Evolutionary conservation across 1,139 yeast genomes (phyloP).

Genomic region (Lodderomyces metapsilosis): DNA sequence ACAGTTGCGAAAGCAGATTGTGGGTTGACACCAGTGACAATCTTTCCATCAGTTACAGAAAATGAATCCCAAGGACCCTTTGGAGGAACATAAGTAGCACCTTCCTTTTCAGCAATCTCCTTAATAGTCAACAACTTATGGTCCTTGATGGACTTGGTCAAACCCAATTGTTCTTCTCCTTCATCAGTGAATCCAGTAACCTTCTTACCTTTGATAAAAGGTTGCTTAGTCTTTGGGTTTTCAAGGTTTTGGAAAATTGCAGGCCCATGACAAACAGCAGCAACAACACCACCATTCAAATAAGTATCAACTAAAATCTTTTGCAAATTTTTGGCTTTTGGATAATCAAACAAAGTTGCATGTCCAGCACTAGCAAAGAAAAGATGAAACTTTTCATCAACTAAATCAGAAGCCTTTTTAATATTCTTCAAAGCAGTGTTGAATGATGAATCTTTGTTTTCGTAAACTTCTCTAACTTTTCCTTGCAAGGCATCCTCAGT

Average conservation of each 20-base stretch:
- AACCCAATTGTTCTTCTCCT: slow-evolving; percentile 47
- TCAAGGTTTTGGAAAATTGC: slow-evolving; percentile 46
- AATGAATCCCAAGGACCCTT: slow-evolving; percentile 53
- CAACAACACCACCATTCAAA: slow-evolving; percentile 50
- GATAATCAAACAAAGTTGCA: slow-evolving; percentile 59
- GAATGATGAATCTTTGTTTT: slow-evolving; percentile 40
- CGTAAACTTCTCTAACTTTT: slow-evolving; percentile 37
- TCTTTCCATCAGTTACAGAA: slow-evolving; percentile 50
- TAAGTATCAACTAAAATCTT: slow-evolving; percentile 45
- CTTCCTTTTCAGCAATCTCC: slow-evolving; percentile 31
- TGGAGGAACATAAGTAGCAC: slow-evolving; percentile 48
- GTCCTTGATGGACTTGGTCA: slow-evolving; percentile 33
- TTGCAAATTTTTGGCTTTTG: slow-evolving; percentile 48
- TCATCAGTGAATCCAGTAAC: slow-evolving; percentile 61
- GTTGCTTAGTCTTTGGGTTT: slow-evolving; percentile 32
- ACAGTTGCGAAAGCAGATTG: slow-evolving; percentile 58
- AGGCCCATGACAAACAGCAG: slow-evolving; percentile 72
- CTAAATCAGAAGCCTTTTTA: slow-evolving; percentile 44
- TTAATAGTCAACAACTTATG: slow-evolving; percentile 34
- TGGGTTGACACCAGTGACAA: slow-evolving; percentile 65
- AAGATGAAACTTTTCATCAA: slow-evolving; percentile 48
- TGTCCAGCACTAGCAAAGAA: slow-evolving; percentile 68
- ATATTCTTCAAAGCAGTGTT: slow-evolving; percentile 30
- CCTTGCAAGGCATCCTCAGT: slow-evolving; percentile 38
- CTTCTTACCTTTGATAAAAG: slow-evolving; percentile 49